Evolutionary conservation across 1,284 basidiomycete genomes (phyloP), one percentile per base, ranked within the genome.

Genomic region (Apiotrichum porosum): DNA sequence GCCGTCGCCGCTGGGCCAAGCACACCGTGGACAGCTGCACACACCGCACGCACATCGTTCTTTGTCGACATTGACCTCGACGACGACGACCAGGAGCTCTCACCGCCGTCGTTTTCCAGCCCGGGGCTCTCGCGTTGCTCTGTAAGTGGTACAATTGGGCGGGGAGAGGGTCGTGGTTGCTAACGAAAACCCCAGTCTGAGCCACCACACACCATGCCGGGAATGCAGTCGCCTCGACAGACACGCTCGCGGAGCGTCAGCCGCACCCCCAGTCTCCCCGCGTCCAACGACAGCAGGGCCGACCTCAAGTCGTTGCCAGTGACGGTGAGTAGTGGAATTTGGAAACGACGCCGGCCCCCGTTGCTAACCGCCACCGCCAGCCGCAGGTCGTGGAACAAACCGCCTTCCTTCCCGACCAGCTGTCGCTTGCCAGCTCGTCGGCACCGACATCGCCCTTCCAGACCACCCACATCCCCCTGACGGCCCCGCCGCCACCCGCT

Each of bases 231-330:
- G n/a, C n/a, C 37, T 32, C 41, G 32, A 28, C 10, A 28, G 4
- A 24, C 35, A 17, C 49, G 53, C 22, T 49, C 49, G 6, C 41
- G 48, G 5, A 54, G 51, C 28, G 47, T 26, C 9, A 47, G 44
- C 17, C 53, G 49, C 30, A 51, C 53, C 30, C 46, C 53, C 8
- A 43, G 44, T 30, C 40, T 51, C 3, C 54, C 49, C 4, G 22
- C 44, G 3, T 48, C 45, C 5, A 30, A 30, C 42, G 49, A 51
- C 34, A 41, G 41, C n/a, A 36, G 41, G 15, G 37, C 41, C 3
- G 54, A 52, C 38, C 39, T 55, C 24, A 55, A 55, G 31, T 49
- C 46, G 9, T 13, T 55, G 23, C 54, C 54, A 23, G 44, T 52
- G 9, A 55, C 54, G 28, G 54, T 55, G 37, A 55, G 54, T 55